phyloP scores from a whole-genome alignment of 768 basidiomycete genomes.

The Mycena albidolilacea region DNA sequence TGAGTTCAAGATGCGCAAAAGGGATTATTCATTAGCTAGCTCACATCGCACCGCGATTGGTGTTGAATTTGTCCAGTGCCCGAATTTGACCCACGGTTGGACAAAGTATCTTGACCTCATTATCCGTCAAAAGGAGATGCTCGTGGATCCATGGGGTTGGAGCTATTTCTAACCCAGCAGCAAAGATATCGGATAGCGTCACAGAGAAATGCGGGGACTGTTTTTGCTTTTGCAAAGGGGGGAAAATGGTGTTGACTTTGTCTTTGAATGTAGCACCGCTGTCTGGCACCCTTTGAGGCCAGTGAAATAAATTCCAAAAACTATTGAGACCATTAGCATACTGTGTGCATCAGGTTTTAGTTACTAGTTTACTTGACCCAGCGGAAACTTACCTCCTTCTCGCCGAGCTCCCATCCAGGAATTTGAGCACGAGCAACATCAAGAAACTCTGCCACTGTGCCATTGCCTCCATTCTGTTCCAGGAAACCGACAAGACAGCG shows the following conservation, averaged over 20 bases:
- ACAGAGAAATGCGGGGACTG: not conserved
- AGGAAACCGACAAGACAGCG: constrained; percentile 10
- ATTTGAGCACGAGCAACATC: constrained; percentile 13
- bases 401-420: constrained; percentile 11
- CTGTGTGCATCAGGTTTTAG: constrained; percentile 6
- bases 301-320: constrained; percentile 11
- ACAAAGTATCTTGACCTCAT: constrained; percentile 16
- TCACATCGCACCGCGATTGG: constrained; percentile 12
- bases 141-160: not conserved
- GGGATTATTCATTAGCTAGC: constrained; percentile 11
- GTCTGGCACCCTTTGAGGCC: constrained; percentile 6
- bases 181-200: not conserved
- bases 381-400: constrained; percentile 12
- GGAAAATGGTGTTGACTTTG: constrained; percentile 9
- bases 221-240: constrained; percentile 3
- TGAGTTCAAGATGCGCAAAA: not conserved
- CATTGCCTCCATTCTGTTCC: not conserved
- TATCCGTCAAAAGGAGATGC: constrained; percentile 12
- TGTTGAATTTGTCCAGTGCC: not conserved
- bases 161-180: constrained; percentile 2
- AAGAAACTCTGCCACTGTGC: constrained; percentile 16
- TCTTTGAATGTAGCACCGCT: constrained; percentile 6
- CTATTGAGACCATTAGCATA: constrained; percentile 9
- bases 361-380: not conserved
- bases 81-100: not conserved